These are phyloP conservation scores for Pholiota microspora DNA, from an alignment of 768 basidiomycete species.

Conservation along the genomic window DNA sequence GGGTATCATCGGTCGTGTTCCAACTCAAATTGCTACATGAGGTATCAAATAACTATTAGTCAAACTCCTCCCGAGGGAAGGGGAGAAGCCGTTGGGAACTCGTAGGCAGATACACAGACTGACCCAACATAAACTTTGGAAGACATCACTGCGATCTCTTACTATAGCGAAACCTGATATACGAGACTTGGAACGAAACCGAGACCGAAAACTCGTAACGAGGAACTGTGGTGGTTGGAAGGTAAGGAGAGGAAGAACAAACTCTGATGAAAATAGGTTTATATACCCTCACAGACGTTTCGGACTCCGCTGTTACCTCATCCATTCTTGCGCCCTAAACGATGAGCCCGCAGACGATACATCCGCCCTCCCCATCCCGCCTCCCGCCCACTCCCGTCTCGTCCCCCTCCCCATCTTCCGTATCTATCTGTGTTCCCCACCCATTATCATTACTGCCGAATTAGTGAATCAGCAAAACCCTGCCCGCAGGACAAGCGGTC, in stretches of 20 bases:
- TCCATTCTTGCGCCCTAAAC: conserved; percentile 10
- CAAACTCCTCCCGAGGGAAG: conserved; percentile 43
- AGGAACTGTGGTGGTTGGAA: conserved; percentile 46
- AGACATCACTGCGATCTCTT: conserved; percentile 62
- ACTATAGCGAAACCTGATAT: conserved; percentile 54
- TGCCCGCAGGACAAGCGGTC: not conserved
- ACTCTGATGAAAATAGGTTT: conserved; percentile 26
- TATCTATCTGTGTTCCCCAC: not conserved
- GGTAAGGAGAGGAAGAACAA: conserved; percentile 32
- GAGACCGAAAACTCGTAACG: conserved; percentile 53
- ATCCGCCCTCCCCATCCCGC: not conserved
- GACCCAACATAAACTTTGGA: conserved; percentile 93
- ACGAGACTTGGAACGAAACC: conserved; percentile 54
- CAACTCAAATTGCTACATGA: conserved; percentile 88
- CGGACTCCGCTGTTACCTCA: conserved; percentile 28
- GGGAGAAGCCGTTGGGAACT: conserved; percentile 47
- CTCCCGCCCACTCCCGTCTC: not conserved
- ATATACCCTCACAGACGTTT: conserved; percentile 22
- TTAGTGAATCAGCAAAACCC: not conserved
- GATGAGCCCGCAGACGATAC: not conserved
- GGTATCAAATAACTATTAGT: conserved; percentile 57
- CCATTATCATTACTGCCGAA: not conserved
- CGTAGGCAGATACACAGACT: conserved; percentile 64
- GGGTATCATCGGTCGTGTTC: conserved; percentile 92
- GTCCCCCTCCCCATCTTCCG: not conserved